Percentiles rank a stretch among this genome's conserved stretches.
These are phyloP conservation scores for Suillus americanus DNA, from an alignment of 768 basidiomycete genomes.

Conservation along the genomic window DNA sequence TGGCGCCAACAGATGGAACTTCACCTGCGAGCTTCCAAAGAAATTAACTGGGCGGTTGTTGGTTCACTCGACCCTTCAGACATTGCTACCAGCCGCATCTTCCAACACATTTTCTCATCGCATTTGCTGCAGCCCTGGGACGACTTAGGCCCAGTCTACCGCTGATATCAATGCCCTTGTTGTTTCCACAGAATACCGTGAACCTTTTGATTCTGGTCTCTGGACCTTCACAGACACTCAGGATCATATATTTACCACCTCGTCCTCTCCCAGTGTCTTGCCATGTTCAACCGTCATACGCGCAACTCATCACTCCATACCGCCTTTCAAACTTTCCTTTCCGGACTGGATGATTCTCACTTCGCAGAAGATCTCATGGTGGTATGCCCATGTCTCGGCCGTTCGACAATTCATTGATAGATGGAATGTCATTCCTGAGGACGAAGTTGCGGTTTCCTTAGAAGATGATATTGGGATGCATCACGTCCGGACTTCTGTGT, in stretches of 20 bases:
- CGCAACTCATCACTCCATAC: constrained; percentile 37
- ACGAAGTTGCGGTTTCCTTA: constrained; percentile 49
- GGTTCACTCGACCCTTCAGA: constrained; percentile 47
- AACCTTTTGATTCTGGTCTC: constrained; percentile 17
- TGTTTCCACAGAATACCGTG: constrained; percentile 7
- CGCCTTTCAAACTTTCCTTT: constrained; percentile 33
- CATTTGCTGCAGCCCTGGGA: constrained; percentile 21
- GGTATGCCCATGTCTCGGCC: constrained; percentile 62
- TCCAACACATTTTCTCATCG: constrained; percentile 39
- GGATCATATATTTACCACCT: background rate
- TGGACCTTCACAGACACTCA: constrained; percentile 11
- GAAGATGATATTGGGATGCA: constrained; percentile 61
- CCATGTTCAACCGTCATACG: constrained; percentile 37
- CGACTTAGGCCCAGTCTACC: constrained; percentile 22
- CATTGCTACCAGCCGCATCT: constrained; percentile 37
- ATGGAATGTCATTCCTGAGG: constrained; percentile 27
- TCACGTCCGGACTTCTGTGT: too few species aligned
- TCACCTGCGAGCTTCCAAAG: constrained; percentile 43
- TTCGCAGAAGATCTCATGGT: constrained; percentile 62
- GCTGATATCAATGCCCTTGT: constrained; percentile 31
- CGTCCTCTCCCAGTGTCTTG: background rate
- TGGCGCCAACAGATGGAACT: constrained; percentile 54
- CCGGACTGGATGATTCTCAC: constrained; percentile 54
- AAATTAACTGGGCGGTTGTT: constrained; percentile 52
- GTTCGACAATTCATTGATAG: constrained; percentile 43